A percentile compares a stretch with the other conserved stretches of the same genome.
Evolutionary conservation across 257 asterid species (phyloP).

Genomic region (Solanum etuberosum): DNA sequence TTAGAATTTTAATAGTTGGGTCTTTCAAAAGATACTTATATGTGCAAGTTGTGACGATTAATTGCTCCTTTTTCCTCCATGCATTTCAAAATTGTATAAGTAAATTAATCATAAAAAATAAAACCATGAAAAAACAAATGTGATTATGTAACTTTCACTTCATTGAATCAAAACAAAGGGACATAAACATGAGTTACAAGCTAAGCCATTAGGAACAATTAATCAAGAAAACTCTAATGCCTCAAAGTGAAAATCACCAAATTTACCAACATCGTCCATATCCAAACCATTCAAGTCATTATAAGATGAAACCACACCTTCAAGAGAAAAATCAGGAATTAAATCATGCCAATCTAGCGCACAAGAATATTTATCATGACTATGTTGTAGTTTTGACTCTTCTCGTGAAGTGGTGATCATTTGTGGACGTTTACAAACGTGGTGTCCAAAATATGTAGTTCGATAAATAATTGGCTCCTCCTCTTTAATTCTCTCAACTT

Average conservation of each 20-base stretch:
- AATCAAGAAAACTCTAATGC: background rate
- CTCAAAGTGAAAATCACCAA: background rate
- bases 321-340: constrained; percentile 12
- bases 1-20: too few relatives aligned
- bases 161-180: background rate
- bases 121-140: background rate
- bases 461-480: constrained; percentile 21
- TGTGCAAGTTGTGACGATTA: background rate
- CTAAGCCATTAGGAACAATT: background rate
- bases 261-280: background rate
- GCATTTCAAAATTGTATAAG: background rate
- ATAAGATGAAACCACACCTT: background rate
- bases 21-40: too few relatives aligned
- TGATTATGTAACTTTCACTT: background rate
- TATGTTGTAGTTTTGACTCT: background rate
- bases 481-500: constrained; percentile 41
- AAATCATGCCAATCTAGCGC: constrained; percentile 7
- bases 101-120: background rate
- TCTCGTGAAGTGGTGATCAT: background rate
- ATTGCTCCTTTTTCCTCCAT: too few relatives aligned
- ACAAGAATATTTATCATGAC: background rate
- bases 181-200: background rate
- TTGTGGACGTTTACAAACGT: constrained; percentile 26
- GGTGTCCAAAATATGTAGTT: constrained; percentile 47
- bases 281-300: background rate